These are phyloP conservation scores for Pythium angustatum DNA, from an alignment of 352 stramenopile species.

Conservation along the genomic window DNA sequence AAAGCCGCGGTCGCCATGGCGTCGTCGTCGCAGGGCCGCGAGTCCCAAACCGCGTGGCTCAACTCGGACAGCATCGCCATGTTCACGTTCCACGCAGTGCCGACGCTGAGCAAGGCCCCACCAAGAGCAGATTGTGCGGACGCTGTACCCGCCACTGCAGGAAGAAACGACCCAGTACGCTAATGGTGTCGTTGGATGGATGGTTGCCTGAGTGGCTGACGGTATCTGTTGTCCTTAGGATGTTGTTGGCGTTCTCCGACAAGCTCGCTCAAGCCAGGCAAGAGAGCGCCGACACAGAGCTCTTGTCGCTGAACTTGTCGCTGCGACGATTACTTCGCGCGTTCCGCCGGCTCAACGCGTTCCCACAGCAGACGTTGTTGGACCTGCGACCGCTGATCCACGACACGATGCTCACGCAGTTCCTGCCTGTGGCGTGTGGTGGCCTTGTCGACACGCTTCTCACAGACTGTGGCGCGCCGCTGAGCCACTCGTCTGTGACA, in stretches of 20 bases:
- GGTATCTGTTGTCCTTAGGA: constrained; percentile 25
- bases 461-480: constrained; percentile 45
- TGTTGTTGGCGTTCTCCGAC: constrained; percentile 58
- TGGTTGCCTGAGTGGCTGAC: background rate
- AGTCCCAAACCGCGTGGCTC: constrained; percentile 63
- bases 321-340: constrained; percentile 65
- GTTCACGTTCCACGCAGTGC: constrained; percentile 72
- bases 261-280: constrained; percentile 47
- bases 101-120: constrained; percentile 40
- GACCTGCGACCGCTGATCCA: constrained; percentile 70
- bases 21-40: constrained; percentile 36
- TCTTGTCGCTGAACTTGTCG: constrained; percentile 57
- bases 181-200: background rate
- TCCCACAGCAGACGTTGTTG: constrained; percentile 56
- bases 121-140: constrained; percentile 50
- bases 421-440: constrained; percentile 57
- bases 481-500: background rate
- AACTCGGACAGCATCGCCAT: constrained; percentile 78
- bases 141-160: constrained; percentile 54
- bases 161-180: constrained; percentile 57
- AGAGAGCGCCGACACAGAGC: constrained; percentile 45
- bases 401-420: constrained; percentile 77
- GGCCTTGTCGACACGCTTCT: constrained; percentile 54
- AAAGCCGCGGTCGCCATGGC: constrained; percentile 31
- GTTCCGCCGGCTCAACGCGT: constrained; percentile 68